phyloP scores from a whole-genome alignment of 2,329 filamentous ascomycete species.

The Emericellopsis cladophorae region DNA sequence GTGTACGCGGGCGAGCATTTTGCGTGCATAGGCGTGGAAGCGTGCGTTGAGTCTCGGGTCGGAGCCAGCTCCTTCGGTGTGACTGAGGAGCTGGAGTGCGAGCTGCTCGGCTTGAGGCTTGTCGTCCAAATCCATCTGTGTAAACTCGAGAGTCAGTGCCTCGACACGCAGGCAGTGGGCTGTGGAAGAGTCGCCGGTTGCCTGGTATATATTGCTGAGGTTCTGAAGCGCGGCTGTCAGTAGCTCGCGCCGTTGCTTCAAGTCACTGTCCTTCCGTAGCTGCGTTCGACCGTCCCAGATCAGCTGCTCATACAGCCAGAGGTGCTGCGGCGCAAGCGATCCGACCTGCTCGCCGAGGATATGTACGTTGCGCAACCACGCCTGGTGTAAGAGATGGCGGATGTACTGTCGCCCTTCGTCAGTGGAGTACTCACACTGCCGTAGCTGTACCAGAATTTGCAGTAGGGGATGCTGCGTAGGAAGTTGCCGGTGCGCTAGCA shows the following conservation, averaged over 20 bases:
- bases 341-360: slow-evolving; percentile 17
- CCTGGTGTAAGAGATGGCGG: slow-evolving; percentile 19
- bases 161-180: slow-evolving; percentile 13
- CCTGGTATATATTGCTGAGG: slow-evolving; percentile 5
- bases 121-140: slow-evolving; percentile 23
- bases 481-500: slow-evolving; percentile 14
- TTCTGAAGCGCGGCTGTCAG: slow-evolving; percentile 16
- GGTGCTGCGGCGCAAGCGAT: slow-evolving; percentile 12
- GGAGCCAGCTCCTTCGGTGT: slow-evolving; percentile 9
- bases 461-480: slow-evolving; percentile 19
- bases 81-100: slow-evolving; percentile 13
- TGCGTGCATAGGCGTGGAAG: slow-evolving; percentile 24
- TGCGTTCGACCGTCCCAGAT: slow-evolving; percentile 24
- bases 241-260: slow-evolving; percentile 12
- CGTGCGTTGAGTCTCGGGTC: slow-evolving; percentile 16
- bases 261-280: slow-evolving; percentile 16
- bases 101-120: slow-evolving; percentile 16
- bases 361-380: slow-evolving; percentile 23
- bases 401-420: slow-evolving; percentile 16
- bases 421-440: slow-evolving; percentile 16
- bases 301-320: slow-evolving; percentile 25
- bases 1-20: slow-evolving; percentile 22
- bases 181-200: slow-evolving; percentile 4
- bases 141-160: slow-evolving; percentile 21
- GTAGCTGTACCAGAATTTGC: slow-evolving; percentile 17